phyloP scores from a whole-genome alignment of 2,329 filamentous ascomycete genomes.

The Xylariaceae sp. region DNA sequence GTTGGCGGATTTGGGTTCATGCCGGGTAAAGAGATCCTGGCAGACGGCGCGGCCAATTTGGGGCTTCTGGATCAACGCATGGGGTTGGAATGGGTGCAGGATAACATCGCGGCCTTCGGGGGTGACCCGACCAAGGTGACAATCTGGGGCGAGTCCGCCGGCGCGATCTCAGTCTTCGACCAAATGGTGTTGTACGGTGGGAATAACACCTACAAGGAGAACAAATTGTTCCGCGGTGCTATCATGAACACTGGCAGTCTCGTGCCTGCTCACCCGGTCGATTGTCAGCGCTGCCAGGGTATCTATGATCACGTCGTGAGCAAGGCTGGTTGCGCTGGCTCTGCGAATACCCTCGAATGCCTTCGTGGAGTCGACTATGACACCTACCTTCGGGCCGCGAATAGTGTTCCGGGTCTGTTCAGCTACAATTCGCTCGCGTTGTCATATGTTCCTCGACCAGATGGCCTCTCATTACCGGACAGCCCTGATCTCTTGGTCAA shows the following conservation, averaged over 20 bases:
- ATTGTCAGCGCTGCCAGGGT: slow-evolving; percentile 59
- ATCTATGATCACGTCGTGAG: slow-evolving; percentile 59
- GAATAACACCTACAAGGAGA: slow-evolving; percentile 67
- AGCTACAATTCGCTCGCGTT: slow-evolving; percentile 64
- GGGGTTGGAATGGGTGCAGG: slow-evolving; percentile 69
- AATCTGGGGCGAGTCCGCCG: slow-evolving; percentile 71
- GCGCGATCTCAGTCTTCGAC: slow-evolving; percentile 67
- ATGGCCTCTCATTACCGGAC: slow-evolving; percentile 56
- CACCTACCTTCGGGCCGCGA: slow-evolving; percentile 59
- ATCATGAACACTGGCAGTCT: slow-evolving; percentile 73
- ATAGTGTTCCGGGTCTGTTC: slow-evolving; percentile 63
- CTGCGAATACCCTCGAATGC: slow-evolving; percentile 57
- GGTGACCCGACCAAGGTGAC: slow-evolving; percentile 75
- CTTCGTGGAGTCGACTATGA: slow-evolving; percentile 57
- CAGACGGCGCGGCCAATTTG: slow-evolving; percentile 63
- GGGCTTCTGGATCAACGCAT: slow-evolving; percentile 69
- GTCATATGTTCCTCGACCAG: slow-evolving; percentile 69
- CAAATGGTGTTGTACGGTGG: slow-evolving; percentile 72
- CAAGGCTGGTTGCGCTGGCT: slow-evolving; percentile 55
- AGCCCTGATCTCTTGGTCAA: slow-evolving; percentile 56
- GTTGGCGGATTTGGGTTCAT: slow-evolving; percentile 70
- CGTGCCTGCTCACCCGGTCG: slow-evolving; percentile 57
- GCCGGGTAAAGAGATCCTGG: slow-evolving; percentile 60
- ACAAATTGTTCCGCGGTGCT: slow-evolving; percentile 66
- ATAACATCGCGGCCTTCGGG: slow-evolving; percentile 72